Evolutionary conservation across 306 rosid genomes (phyloP).

Genomic region (Castanea mollissima): DNA sequence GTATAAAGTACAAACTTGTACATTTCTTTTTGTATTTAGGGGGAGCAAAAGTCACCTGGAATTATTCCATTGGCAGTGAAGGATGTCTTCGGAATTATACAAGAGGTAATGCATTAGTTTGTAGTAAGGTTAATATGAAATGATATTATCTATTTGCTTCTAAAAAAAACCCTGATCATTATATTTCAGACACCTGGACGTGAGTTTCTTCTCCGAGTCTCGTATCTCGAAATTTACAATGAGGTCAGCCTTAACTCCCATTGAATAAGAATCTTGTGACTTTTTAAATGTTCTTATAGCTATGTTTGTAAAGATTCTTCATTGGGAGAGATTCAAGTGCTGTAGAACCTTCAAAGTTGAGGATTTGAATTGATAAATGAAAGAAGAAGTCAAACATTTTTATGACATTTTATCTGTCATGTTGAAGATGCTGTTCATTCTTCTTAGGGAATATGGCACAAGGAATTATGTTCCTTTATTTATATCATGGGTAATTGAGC

Average conservation of each 20-base stretch:
- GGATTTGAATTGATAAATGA: neutral
- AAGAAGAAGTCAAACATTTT: neutral
- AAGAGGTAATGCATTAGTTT: conserved; percentile 54
- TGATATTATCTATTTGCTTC: conserved; percentile 1
- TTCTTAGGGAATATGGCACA: neutral
- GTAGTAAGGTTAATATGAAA: neutral
- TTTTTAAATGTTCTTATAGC: conserved; percentile 7
- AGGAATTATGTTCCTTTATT: neutral
- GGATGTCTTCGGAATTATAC: conserved; percentile 86
- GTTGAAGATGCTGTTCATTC: neutral
- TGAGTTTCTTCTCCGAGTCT: conserved; percentile 82
- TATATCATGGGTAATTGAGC: neutral
- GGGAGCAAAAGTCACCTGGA: conserved; percentile 96
- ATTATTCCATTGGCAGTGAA: conserved; percentile 81
- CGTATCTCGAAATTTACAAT: conserved; percentile 86
- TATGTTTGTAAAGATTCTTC: conserved; percentile 6
- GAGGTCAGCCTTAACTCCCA: conserved; percentile 55
- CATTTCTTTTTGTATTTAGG: conserved; percentile 43
- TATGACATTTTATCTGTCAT: neutral
- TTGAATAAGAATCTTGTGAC: neutral
- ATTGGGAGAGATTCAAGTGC: conserved; percentile 9
- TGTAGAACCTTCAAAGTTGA: neutral
- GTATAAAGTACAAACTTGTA: neutral
- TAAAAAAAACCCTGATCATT: conserved; percentile 14
- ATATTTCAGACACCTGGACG: conserved; percentile 70